These are phyloP conservation scores for Parvularia atlantis DNA, from an alignment of 78 protist species.

Conservation along the genomic window DNA sequence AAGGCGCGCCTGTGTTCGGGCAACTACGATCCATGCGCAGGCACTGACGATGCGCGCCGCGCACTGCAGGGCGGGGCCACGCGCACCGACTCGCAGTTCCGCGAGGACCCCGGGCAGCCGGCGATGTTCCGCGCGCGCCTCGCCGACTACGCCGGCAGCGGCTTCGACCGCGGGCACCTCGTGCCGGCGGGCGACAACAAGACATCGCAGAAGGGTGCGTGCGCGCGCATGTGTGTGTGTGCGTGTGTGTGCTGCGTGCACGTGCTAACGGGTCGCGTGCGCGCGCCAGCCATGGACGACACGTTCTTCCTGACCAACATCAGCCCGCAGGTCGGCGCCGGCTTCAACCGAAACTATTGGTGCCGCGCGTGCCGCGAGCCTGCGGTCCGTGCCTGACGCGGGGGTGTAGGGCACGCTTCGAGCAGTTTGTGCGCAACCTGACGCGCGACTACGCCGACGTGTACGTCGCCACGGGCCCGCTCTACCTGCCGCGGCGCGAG, in stretches of 20 bases:
- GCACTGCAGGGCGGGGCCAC: too few species aligned
- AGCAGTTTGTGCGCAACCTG: conserved; percentile 1
- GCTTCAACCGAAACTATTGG: conserved; percentile 18
- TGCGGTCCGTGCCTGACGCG: too few species aligned
- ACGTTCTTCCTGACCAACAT: conserved; percentile 22
- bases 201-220: not conserved
- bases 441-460: conserved; percentile 6
- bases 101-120: not conserved
- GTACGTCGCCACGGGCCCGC: conserved; percentile 7
- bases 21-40: too few species aligned
- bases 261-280: not conserved
- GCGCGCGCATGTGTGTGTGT: not conserved
- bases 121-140: not conserved
- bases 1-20: too few species aligned
- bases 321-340: conserved; percentile 12
- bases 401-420: conserved; percentile 16
- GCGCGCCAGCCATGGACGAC: conserved; percentile 9
- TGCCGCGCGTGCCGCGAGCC: too few species aligned
- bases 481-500: conserved; percentile 14
- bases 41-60: too few species aligned
- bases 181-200: conserved; percentile 19
- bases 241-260: too few species aligned
- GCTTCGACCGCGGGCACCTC: conserved; percentile 22
- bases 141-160: not conserved
- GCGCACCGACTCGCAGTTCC: not conserved